Percentiles rank a stretch among this genome's conserved stretches.
phyloP scores from a whole-genome alignment of 1,284 basidiomycete species.

The Kwoniella shivajii region DNA sequence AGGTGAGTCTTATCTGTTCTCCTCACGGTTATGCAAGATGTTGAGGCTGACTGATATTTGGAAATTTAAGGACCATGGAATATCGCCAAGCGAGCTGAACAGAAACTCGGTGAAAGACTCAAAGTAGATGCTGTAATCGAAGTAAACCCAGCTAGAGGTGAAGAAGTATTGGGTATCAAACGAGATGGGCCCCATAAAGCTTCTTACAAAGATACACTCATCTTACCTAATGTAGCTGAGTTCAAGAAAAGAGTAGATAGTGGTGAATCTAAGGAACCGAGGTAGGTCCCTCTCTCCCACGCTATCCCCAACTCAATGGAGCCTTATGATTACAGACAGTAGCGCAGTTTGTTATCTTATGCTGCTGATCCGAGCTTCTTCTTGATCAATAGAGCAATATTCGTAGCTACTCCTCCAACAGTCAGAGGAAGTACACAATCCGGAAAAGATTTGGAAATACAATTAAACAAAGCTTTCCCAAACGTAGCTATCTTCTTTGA shows the following conservation, averaged over 20 bases:
- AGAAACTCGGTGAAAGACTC: conserved; percentile 85
- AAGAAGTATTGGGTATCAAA: conserved; percentile 78
- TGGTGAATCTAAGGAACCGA: conserved; percentile 53
- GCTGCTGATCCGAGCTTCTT: no score
- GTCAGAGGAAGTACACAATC: conserved; percentile 75
- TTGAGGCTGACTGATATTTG: no score
- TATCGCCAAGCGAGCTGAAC: conserved; percentile 39
- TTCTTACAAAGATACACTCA: conserved; percentile 81
- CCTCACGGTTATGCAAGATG: not conserved
- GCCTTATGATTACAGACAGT: no score
- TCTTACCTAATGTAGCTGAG: conserved; percentile 80
- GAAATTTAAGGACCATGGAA: conserved; percentile 44
- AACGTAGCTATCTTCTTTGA: conserved; percentile 85
- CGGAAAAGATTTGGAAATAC: conserved; percentile 82
- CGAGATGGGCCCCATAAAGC: conserved; percentile 78
- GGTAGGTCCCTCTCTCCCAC: conserved; percentile 43
- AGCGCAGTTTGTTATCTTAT: no score
- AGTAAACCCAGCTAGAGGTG: conserved; percentile 77
- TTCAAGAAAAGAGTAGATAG: conserved; percentile 57
- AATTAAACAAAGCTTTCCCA: conserved; percentile 84
- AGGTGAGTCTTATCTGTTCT: conserved; percentile 21
- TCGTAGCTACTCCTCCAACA: conserved; percentile 88
- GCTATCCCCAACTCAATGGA: no score
- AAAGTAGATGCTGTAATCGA: conserved; percentile 92
- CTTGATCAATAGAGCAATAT: conserved; percentile 62